Evolutionary conservation across 2,329 filamentous ascomycete species (phyloP), one percentile per base, ranked within the genome.

Genomic region (Exutisphaerella laricina): DNA sequence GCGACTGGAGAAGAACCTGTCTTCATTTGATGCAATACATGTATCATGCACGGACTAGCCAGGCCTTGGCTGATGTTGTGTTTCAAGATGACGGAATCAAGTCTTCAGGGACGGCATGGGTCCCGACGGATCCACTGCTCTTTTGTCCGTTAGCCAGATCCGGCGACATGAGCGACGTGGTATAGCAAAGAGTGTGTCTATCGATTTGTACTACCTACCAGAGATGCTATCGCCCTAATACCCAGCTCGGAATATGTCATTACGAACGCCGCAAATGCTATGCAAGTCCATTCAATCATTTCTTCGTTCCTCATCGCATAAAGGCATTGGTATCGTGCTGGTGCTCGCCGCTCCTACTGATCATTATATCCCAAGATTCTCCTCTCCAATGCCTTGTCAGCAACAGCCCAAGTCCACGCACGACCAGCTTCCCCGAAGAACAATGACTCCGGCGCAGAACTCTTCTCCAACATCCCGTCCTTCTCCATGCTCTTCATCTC

Each of bases 401-500:
- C 58, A 33, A 65, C 62, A 14, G 64, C 67, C 67, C 67, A 71
- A 7, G 61, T 62, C 66, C 68, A 71, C 22, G 68, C 69, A 34
- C 68, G 50, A 10, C 62, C 64, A 18, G 60, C 65, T 41, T 65
- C 61, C 32, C 61, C 64, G 39, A 70, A 72, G 59, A 71, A 75
- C 21, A 77, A 57, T 4, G 67, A 66, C 21, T 71, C 72, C 5
- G 72, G 70, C 23, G 73, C 67, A 17, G 72, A 68, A 22, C 68
- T 71, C 57, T 69, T 70, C 47, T 75, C 72, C 30, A 76, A 58
- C 66, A 73, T 69, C 13, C 70, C 70, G 45, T 74, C 70, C 51
- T 70, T 71, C 30, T 69, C 67, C 66, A 75, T 72, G 4, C 68
- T 70, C 53, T 73, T 71, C 48, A 80, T 71, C 44, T 75, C 72